A percentile compares a stretch with the other conserved stretches of the same genome.
Conservation (phyloP, 768 basidiomycete genomes). For the Tylopilus plumbeoviolaceoides region DNA sequence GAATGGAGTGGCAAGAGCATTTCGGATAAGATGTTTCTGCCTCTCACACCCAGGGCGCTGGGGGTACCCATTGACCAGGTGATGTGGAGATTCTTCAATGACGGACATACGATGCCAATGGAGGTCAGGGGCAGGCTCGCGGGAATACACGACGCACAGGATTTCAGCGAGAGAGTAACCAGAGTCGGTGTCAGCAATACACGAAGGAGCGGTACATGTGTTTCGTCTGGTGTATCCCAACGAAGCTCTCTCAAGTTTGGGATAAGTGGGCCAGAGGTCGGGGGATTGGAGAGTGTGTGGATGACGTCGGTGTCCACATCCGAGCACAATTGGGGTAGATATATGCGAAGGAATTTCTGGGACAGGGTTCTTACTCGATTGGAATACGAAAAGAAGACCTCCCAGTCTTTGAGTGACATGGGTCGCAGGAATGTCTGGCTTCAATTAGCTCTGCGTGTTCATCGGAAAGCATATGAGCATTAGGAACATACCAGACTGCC, state of each 20-base stretch:
- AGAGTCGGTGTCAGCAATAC: constrained; percentile 22
- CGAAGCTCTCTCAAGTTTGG: constrained; percentile 19
- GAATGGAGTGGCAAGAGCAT: constrained; percentile 15
- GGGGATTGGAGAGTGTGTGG: constrained; percentile 24
- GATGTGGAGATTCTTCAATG: constrained; percentile 14
- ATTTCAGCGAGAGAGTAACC: constrained; percentile 9
- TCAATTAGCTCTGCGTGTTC: constrained; percentile 6
- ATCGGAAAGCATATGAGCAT: not conserved
- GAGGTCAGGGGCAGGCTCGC: constrained; percentile 18
- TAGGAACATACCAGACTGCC: constrained; percentile 13
- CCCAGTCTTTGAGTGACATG: constrained; percentile 28
- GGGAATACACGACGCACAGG: constrained; percentile 6
- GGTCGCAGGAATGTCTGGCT: constrained; percentile 21
- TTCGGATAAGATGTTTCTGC: constrained; percentile 19
- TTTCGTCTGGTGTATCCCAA: constrained; percentile 16
- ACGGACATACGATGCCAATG: constrained; percentile 20
- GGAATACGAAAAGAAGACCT: constrained; percentile 15
- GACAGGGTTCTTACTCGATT: constrained; percentile 15
- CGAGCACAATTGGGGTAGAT: too few relatives aligned
- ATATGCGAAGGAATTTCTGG: not conserved
- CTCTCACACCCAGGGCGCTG: constrained; percentile 6
- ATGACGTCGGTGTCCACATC: constrained; percentile 20
- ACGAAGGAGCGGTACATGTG: constrained; percentile 18
- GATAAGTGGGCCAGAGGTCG: constrained; percentile 17
- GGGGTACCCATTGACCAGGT: not conserved